A percentile compares a stretch with the other conserved stretches of the same genome.
Evolutionary conservation across 257 asterid species (phyloP).

Genomic region (Jasminum sambac): DNA sequence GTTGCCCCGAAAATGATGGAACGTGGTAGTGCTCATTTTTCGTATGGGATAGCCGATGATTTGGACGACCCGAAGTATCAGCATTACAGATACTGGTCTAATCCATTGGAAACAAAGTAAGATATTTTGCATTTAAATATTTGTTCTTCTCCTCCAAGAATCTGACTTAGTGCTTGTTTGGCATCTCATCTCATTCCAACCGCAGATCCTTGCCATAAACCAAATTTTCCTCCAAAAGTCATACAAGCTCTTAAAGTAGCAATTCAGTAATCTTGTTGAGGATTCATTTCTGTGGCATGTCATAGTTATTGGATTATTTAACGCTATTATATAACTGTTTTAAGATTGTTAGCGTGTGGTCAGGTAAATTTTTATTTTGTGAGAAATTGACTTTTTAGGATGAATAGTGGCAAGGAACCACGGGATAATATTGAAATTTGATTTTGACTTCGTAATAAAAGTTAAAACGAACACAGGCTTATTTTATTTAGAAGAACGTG

Average conservation of each 20-base stretch:
- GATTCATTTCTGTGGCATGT: not conserved
- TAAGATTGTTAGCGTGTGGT: too few species aligned
- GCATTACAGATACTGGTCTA: conserved; percentile 90
- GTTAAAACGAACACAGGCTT: not conserved
- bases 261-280: not conserved
- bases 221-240: too few species aligned
- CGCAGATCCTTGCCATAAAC: too few species aligned
- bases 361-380: not conserved
- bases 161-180: not conserved
- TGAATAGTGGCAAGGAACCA: not conserved
- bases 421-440: too few species aligned
- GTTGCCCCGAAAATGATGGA: conserved; percentile 91
- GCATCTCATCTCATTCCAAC: too few species aligned
- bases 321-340: too few species aligned
- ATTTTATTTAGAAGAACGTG: conserved; percentile 1
- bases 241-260: too few species aligned
- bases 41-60: conserved; percentile 84
- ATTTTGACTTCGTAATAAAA: too few species aligned
- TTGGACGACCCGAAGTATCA: conserved; percentile 77
- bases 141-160: not conserved
- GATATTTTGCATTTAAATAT: conserved; percentile 15
- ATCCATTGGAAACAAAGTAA: conserved; percentile 90
- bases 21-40: conserved; percentile 76
- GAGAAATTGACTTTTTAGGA: not conserved
- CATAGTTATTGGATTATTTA: not conserved